Evolutionary conservation across 176 grass and related monocot species (phyloP), one percentile per base, ranked within the genome.

Genomic region (Leersia perrieri): DNA sequence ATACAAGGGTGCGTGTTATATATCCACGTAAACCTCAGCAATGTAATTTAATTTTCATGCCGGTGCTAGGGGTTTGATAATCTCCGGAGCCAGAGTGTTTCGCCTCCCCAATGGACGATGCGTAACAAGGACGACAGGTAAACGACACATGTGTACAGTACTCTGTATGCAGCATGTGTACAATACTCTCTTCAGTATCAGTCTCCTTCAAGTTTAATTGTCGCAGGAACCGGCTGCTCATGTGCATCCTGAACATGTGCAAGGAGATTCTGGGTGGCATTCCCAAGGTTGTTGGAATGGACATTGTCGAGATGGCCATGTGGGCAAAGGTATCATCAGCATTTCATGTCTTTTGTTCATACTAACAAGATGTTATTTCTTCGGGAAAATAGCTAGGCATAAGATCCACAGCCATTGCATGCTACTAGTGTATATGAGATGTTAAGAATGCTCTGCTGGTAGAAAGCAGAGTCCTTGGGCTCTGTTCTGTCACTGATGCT

Each of bases 61-160:
- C 0, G 76, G 3, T 55, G 9, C n/a, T 58, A 93, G 94, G 94
- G 94, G 58, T 97, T 97, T 66, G 94, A 97, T 69, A 97, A 97
- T 67, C 81, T 98, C 49, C 90, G 86, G 85, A 94, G 74, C 78
- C 90, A 98, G 86, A 98, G 92, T 51, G 86, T 95, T 1, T 85
- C 90, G 9, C 95, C 95, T 63, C 88, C 95, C 15, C 95, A 98
- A 74, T 98, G 95, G 95, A 95, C 90, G 6, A 89, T 98, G 95
- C 90, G 90, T 32, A 98, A 98, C 84, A 98, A 93, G 55, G 95
- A 95, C 27, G 95, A 95, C 79, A 98, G 91, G 94, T 97, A 81
- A 76, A 47, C 42, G 15, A 47, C 20, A 32, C 11, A 49, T 68
- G 27, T 1, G 34, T 33, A 40, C 41, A 14, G 31, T 4, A 39